A percentile compares a stretch with the other conserved stretches of the same genome.
phyloP scores from a whole-genome alignment of 108 stramenopile species.

The Cylindrotheca fusiformis region DNA sequence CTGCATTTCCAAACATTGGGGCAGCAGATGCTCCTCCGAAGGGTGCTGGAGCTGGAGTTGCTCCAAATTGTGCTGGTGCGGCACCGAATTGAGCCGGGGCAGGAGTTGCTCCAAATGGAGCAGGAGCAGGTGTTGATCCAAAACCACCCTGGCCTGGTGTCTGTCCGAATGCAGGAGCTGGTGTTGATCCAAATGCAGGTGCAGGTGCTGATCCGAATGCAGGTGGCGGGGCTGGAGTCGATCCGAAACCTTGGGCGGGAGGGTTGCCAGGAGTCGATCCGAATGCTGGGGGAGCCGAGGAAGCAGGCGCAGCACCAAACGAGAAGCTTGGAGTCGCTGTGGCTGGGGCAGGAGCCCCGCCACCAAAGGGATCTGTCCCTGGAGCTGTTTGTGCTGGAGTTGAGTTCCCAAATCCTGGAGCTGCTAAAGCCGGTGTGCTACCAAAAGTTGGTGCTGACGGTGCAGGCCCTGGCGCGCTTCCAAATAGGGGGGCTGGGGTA shows the following conservation, averaged over 20 bases:
- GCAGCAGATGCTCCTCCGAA: constrained; percentile 9
- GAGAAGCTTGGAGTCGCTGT: constrained; percentile 1
- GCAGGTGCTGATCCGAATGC: constrained; percentile 18
- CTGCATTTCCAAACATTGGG: background rate
- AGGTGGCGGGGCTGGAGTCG: constrained; percentile 12
- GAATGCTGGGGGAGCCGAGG: constrained; percentile 9
- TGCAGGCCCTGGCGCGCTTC: constrained; percentile 1
- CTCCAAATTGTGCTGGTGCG: constrained; percentile 9
- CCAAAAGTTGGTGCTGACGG: constrained; percentile 13
- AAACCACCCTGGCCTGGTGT: constrained; percentile 14
- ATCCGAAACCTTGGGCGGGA: constrained; percentile 15
- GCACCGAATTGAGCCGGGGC: constrained; percentile 12
- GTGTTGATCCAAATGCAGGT: background rate
- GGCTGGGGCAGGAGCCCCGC: constrained; percentile 8
- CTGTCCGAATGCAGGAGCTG: constrained; percentile 15
- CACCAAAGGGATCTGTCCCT: background rate
- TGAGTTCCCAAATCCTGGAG: background rate
- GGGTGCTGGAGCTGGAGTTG: constrained; percentile 4
- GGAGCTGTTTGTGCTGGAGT: background rate
- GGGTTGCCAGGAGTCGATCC: constrained; percentile 22
- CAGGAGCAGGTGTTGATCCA: constrained; percentile 14
- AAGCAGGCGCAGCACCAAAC: constrained; percentile 4
- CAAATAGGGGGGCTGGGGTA: constrained; percentile 5
- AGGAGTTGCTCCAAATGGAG: constrained; percentile 16
- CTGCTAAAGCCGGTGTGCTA: constrained; percentile 5